phyloP scores from a whole-genome alignment of 1,284 basidiomycete species.

The Cryptococcus wingfieldii region DNA sequence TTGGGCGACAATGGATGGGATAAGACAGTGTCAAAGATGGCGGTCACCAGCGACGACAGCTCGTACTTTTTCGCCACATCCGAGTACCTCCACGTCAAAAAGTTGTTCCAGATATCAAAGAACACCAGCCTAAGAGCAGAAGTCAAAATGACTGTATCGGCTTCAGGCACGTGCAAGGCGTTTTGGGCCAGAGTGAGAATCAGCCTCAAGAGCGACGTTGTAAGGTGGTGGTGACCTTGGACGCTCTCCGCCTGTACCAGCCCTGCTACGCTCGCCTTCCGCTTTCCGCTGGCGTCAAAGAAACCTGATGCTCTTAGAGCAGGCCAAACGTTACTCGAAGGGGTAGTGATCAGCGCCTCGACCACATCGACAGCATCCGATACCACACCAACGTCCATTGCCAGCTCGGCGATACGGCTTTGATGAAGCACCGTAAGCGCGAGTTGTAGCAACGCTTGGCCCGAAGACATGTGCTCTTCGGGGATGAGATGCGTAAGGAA shows the following conservation, averaged over 20 bases:
- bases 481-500: slow-evolving; percentile 12
- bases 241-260: slow-evolving; percentile 32
- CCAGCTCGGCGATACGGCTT: slow-evolving; percentile 9
- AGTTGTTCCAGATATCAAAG: slow-evolving; percentile 35
- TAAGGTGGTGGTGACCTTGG: slow-evolving; percentile 31
- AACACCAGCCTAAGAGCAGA: slow-evolving; percentile 35
- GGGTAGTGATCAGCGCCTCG: slow-evolving; percentile 27
- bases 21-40: slow-evolving; percentile 30
- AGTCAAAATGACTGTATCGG: slow-evolving; percentile 23
- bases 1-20: slow-evolving; percentile 27
- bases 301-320: slow-evolving; percentile 34
- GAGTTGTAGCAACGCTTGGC: slow-evolving; percentile 29
- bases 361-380: slow-evolving; percentile 34
- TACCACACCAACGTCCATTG: slow-evolving; percentile 12
- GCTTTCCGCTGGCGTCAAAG: slow-evolving; percentile 32
- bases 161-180: slow-evolving; percentile 16
- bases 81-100: slow-evolving; percentile 37
- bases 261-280: slow-evolving; percentile 22
- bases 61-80: slow-evolving; percentile 33
- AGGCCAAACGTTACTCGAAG: slow-evolving; percentile 25
- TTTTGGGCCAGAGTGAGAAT: slow-evolving; percentile 26
- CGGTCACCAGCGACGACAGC: slow-evolving; percentile 24
- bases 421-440: slow-evolving; percentile 20
- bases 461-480: slow-evolving; percentile 8
- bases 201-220: slow-evolving; percentile 31